phyloP scores from a whole-genome alignment of 441 rosid genomes.

The Populus hybrid region DNA sequence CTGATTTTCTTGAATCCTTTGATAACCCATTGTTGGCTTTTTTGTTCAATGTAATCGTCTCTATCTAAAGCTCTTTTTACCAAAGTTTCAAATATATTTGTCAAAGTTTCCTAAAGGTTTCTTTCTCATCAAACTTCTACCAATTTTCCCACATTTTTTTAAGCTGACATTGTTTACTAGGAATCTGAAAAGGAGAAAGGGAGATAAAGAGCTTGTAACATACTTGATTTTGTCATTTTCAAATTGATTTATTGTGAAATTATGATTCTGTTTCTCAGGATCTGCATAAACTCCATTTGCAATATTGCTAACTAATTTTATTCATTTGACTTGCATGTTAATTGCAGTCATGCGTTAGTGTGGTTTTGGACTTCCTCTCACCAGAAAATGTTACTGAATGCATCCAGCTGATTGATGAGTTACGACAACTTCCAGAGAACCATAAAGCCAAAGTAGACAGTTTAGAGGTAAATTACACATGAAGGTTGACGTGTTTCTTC shows the following conservation, averaged over 20 bases:
- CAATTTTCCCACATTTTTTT: neutral
- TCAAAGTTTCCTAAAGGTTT: neutral
- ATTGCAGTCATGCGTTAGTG: conserved; percentile 87
- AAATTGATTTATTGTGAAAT: neutral
- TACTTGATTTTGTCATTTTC: neutral
- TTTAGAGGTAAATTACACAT: conserved; percentile 53
- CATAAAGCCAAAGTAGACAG: conserved; percentile 66
- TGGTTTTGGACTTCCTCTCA: conserved; percentile 83
- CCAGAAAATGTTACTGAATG: conserved; percentile 75
- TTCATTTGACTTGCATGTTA: conserved; percentile 14
- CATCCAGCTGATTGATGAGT: conserved; percentile 63
- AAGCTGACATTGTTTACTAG: neutral
- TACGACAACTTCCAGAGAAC: conserved; percentile 64
- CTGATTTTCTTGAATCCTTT: neutral
- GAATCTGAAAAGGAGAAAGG: neutral
- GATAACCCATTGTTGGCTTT: neutral
- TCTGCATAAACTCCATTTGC: conserved; percentile 6
- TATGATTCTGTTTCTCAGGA: neutral
- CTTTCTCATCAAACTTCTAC: neutral
- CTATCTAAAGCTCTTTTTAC: neutral
- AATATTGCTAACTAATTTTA: conserved; percentile 1
- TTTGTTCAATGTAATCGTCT: neutral
- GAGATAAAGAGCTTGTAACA: neutral
- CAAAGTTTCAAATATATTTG: neutral
- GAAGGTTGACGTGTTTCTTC: neutral